Evolutionary conservation across 2,329 filamentous ascomycete species (phyloP).

Genomic region (Aspergillus brunneoviolaceus): DNA sequence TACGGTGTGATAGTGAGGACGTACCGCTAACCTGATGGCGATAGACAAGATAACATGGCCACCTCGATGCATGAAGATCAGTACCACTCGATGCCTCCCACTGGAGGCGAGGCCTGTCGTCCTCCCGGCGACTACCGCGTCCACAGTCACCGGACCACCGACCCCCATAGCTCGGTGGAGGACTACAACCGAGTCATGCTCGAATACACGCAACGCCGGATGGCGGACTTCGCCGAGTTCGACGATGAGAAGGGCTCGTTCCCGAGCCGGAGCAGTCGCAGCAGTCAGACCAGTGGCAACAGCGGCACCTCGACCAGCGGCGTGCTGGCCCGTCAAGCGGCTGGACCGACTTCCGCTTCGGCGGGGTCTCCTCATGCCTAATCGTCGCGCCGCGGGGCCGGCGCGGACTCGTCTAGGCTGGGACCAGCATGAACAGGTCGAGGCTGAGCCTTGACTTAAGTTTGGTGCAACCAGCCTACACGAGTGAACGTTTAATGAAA

Average conservation of each 20-base stretch:
- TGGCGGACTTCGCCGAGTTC: slow-evolving; percentile 33
- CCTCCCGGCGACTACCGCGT: slow-evolving; percentile 19
- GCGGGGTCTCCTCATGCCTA: slow-evolving; percentile 9
- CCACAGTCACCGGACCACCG: slow-evolving; percentile 20
- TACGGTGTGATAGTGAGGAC: not conserved
- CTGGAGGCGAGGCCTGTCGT: slow-evolving; percentile 18
- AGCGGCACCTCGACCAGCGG: slow-evolving; percentile 24
- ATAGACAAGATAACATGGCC: slow-evolving; percentile 9
- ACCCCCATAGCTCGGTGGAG: slow-evolving; percentile 32
- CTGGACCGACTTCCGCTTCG: slow-evolving; percentile 19
- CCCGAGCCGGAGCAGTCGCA: slow-evolving; percentile 30
- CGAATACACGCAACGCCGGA: slow-evolving; percentile 39
- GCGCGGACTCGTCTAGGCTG: not conserved
- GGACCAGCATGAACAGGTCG: not conserved
- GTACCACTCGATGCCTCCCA: slow-evolving; percentile 17
- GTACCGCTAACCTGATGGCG: not conserved
- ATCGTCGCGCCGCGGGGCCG: not conserved
- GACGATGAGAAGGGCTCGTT: slow-evolving; percentile 20
- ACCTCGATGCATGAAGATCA: slow-evolving; percentile 6
- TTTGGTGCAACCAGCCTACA: not conserved
- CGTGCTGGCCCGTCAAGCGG: slow-evolving; percentile 21
- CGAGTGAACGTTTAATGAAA: slow-evolving; percentile 4
- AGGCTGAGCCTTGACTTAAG: not conserved
- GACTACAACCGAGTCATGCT: slow-evolving; percentile 43
- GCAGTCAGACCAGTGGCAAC: slow-evolving; percentile 29